A percentile compares a stretch with the other conserved stretches of the same genome.
Conservation (phyloP, 73 alveolate species). For the Paramecium octaurelia region DNA sequence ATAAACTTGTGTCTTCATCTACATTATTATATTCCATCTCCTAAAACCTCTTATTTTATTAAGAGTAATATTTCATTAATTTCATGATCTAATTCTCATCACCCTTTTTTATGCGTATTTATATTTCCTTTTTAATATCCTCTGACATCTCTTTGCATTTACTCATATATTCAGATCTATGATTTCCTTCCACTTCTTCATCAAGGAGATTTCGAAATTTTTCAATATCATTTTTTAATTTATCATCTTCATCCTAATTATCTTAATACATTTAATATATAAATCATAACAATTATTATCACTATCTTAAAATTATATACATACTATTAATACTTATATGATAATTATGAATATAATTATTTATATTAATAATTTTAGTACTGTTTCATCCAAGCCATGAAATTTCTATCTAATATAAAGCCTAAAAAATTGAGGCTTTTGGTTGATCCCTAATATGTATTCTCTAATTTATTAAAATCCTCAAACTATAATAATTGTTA, state of each 20-base stretch:
- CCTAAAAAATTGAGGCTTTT: background rate
- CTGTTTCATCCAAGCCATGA: background rate
- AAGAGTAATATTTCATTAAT: background rate
- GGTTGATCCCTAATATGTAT: background rate
- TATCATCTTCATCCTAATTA: slow-evolving; percentile 8
- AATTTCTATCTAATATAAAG: background rate
- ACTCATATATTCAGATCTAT: background rate
- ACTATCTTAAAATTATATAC: background rate
- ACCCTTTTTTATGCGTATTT: background rate
- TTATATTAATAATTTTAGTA: background rate
- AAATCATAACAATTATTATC: background rate
- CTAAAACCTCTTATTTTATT: background rate
- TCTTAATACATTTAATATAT: background rate
- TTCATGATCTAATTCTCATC: background rate
- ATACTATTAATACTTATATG: background rate
- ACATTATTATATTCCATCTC: background rate
- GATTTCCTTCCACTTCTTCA: background rate
- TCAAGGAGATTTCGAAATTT: background rate
- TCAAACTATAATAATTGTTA: background rate
- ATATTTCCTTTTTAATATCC: background rate
- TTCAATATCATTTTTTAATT: background rate
- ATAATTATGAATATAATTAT: background rate
- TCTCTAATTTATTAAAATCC: background rate
- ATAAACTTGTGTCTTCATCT: slow-evolving; percentile 16
- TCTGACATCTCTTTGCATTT: slow-evolving; percentile 15